Evolutionary conservation across 306 rosid genomes (phyloP).

Genomic region (Hippophae rhamnoides): DNA sequence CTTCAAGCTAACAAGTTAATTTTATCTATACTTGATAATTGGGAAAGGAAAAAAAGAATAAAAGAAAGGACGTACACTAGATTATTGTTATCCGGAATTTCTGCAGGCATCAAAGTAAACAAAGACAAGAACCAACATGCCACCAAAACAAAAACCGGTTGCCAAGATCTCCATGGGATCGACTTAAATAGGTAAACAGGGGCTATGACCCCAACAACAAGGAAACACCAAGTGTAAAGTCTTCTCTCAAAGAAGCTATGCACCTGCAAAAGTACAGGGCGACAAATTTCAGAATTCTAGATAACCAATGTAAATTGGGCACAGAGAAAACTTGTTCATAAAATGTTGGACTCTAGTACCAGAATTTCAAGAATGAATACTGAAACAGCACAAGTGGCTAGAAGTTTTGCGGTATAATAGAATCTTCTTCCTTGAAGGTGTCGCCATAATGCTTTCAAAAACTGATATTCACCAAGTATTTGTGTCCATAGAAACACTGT

Average conservation of each 20-base stretch:
- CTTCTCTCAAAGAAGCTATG: slow-evolving; percentile 78
- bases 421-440: slow-evolving; percentile 48
- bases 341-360: slow-evolving; percentile 38
- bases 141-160: slow-evolving; percentile 54
- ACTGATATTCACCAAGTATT: slow-evolving; percentile 60
- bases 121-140: slow-evolving; percentile 71
- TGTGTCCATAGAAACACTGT: slow-evolving; percentile 68
- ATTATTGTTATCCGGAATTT: slow-evolving; percentile 73
- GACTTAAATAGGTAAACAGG: slow-evolving; percentile 42
- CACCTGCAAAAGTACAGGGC: slow-evolving; percentile 42
- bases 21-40: neutral
- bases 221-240: slow-evolving; percentile 78
- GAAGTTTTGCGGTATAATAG: slow-evolving; percentile 37
- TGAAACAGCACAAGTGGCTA: slow-evolving; percentile 44
- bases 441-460: slow-evolving; percentile 61
- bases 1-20: no score
- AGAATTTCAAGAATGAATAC: slow-evolving; percentile 61
- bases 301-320: slow-evolving; percentile 13
- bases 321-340: slow-evolving; percentile 10
- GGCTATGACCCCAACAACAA: slow-evolving; percentile 42
- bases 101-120: slow-evolving; percentile 93
- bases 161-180: slow-evolving; percentile 74
- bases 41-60: neutral
- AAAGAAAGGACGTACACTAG: slow-evolving; percentile 55
- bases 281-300: slow-evolving; percentile 21